Base-by-base conservation (phyloP, 2,329 filamentous ascomycete genomes). In the Penicillium oxalicum region DNA sequence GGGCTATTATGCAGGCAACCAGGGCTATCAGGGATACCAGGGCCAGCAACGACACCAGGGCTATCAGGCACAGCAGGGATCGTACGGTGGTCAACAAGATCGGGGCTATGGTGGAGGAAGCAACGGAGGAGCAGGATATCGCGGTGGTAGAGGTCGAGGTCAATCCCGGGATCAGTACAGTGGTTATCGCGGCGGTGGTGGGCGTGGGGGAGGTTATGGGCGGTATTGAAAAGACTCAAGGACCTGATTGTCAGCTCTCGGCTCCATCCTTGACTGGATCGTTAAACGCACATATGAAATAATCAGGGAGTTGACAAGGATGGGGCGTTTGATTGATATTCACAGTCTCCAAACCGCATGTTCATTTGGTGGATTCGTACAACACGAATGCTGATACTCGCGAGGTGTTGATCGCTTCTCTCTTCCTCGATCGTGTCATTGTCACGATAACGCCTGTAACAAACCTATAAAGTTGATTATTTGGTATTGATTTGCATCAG, bases 171-270 rank as follows among this genome's bases (percentile, higher is more conserved):
- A 64, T 46, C 57, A 68, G 39, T 59, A 63, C 51, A 53, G 59
- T 38, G 56, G 59, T n/a, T 58, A 64, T 36, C 61, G 55, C 37
- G 59, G 62, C 45, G 67, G 68, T 52, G 56, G 59, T 24, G 56
- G 62, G 35, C 59, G 55, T 39, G 59, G 62, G 44, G 67, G 68
- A 52, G 67, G 69, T 48, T 70, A 71, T 54, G 66, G 66, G 29
- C 63, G 69, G 26, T 72, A 72, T 54, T 67, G 61, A 39, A 40
- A 27, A 45, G 34, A 49, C 50, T 36, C 34, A 26, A 35, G 34
- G 29, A 25, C 18, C 32, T 25, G 24, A 5, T 18, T 18, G 18
- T 18, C 18, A 3, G 32, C 26, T 45, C 28, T 33, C 25, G 29
- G 9, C 38, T 24, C 24, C 4, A 3, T 5, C 29, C 29, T 8